Evolutionary conservation across 129 eudicot genomes (phyloP), one percentile per base, ranked within the genome.

Genomic region (Smallanthus sonchifolius): DNA sequence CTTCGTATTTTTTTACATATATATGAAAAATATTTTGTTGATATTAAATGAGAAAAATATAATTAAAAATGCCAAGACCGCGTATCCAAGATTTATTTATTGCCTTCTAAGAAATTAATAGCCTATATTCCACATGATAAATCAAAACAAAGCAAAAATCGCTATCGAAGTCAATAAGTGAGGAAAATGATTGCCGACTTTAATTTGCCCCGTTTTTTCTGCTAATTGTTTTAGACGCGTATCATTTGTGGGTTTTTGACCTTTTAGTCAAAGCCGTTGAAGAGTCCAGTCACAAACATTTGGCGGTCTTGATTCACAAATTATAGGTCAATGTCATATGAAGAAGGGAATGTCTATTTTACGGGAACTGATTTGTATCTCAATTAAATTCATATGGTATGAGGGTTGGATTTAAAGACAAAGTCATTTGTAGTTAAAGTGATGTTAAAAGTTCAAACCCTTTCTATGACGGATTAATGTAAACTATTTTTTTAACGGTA

Each of bases 221-320:
- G 66, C 49, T 48, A 60, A 7, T 63, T 48, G 77, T 78, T 48
- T 48, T 68, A 77, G 82, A 70, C 82, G 82, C 82, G 82, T 70
- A 70, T 14, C 47, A 16, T 47, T 24, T 49, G 77, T 78, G 82
- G 72, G 57, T 62, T 78, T 61, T 69, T 51, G 71, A 70, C 72
- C 61, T 60, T 70, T 48, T 49, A 39, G 71, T 78, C 77, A 60
- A 70, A 78, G 66, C 39, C 56, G 6, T 70, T 70, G 43, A 61
- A 51, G 77, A 71, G 77, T 78, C 82, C 62, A 78, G 11, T 61
- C 65, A 51, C 11, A 28, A 49, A 70, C 15, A 71, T 14, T 37
- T 16, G n/a, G 57, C 19, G 76, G 69, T 17, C 7, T 57, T 40
- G 48, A 20, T 37, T 57, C 16, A 48, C 30, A 37, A 57, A 37